A percentile compares a stretch with the other conserved stretches of the same genome.
phyloP scores from a whole-genome alignment of 805 yeast genomes.

The Candida loeiensis region DNA sequence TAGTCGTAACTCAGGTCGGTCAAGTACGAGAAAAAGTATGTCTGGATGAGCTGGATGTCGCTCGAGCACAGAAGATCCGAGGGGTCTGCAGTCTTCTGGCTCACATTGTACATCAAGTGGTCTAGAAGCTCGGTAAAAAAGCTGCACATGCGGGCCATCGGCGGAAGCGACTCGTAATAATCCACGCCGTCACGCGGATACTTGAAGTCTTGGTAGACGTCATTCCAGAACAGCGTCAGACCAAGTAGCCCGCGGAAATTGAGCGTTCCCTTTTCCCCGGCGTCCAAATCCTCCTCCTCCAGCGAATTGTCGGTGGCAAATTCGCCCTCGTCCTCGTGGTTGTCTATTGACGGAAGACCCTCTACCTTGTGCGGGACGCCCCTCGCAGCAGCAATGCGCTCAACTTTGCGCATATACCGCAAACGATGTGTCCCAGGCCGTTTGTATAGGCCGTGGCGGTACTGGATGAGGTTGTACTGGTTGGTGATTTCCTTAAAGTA shows the following conservation, averaged over 20 bases:
- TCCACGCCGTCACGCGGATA: constrained; percentile 8
- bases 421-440: constrained; percentile 8
- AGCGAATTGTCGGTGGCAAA: constrained; percentile 7
- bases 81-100: constrained; percentile 11
- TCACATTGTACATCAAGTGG: constrained; percentile 19
- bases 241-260: constrained; percentile 7
- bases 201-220: constrained; percentile 29
- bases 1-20: constrained; percentile 21
- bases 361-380: constrained; percentile 1
- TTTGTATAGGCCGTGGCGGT: constrained; percentile 5
- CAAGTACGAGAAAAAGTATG: constrained; percentile 19
- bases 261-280: neutral
- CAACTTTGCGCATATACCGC: constrained; percentile 11
- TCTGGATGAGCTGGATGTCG: constrained; percentile 10
- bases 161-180: constrained; percentile 13
- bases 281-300: constrained; percentile 9
- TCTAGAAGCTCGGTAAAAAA: constrained; percentile 24
- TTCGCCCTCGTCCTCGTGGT: neutral
- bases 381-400: constrained; percentile 3
- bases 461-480: constrained; percentile 10
- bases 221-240: constrained; percentile 24
- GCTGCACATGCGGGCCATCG: constrained; percentile 10
- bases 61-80: constrained; percentile 5
- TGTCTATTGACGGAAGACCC: constrained; percentile 11
- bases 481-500: constrained; percentile 15